These are phyloP conservation scores for Microbotryum saponariae DNA, from an alignment of 1,284 basidiomycete species.

Conservation along the genomic window DNA sequence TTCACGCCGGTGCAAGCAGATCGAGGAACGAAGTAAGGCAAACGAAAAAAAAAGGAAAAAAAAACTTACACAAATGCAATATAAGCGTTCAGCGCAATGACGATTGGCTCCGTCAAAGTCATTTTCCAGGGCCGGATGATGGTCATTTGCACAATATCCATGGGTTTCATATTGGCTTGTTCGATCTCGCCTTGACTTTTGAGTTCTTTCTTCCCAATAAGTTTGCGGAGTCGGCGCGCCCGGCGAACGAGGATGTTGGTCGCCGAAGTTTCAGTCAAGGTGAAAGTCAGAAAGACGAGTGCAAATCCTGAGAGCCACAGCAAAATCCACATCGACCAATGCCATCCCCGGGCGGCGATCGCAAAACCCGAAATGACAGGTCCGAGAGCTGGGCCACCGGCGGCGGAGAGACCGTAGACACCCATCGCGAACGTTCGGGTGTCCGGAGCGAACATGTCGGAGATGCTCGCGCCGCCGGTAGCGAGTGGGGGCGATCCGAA, in stretches of 20 bases:
- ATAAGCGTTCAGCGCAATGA: conserved; percentile 31
- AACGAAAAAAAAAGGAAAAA: too few relatives aligned
- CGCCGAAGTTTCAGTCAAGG: conserved; percentile 41
- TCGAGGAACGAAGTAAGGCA: too few relatives aligned
- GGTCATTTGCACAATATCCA: conserved; percentile 9
- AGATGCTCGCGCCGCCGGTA: conserved; percentile 33
- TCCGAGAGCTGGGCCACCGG: conserved; percentile 32
- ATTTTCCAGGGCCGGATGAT: conserved; percentile 33
- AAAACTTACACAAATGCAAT: conserved; percentile 7
- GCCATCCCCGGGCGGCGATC: conserved; percentile 36
- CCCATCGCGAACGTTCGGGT: conserved; percentile 22
- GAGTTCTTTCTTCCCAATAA: conserved; percentile 41
- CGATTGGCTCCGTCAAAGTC: conserved; percentile 38
- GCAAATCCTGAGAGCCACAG: conserved; percentile 39
- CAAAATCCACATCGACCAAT: conserved; percentile 42
- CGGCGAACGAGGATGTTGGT: conserved; percentile 41
- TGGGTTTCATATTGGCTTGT: conserved; percentile 9
- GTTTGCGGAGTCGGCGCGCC: conserved; percentile 39
- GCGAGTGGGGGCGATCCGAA: conserved; percentile 40
- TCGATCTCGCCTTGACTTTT: conserved; percentile 36
- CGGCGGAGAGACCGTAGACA: conserved; percentile 30
- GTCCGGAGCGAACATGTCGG: conserved; percentile 14
- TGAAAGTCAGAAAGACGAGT: conserved; percentile 34
- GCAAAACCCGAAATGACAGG: conserved; percentile 38
- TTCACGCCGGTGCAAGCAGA: too few relatives aligned